Conservation (phyloP, 164 flowering plant species). For the Vitis amurensis region DNA sequence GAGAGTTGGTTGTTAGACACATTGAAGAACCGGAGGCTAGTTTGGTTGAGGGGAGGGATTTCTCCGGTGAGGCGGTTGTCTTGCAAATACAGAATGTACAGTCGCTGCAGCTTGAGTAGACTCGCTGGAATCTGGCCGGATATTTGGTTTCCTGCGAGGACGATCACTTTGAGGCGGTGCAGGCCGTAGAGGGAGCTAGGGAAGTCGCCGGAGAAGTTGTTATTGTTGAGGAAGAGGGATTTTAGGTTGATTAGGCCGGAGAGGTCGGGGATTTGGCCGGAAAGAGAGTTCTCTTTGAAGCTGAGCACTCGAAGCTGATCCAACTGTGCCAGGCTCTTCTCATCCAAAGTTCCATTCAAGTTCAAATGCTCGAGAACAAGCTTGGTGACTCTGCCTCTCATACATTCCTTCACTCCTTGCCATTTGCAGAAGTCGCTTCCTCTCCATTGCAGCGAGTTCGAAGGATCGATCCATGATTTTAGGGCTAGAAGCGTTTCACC, state of each 20-base stretch:
- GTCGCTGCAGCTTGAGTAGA: constrained; percentile 37
- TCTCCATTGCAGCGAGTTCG: constrained; percentile 43
- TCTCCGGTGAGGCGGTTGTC: constrained; percentile 58
- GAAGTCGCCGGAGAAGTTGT: constrained; percentile 67
- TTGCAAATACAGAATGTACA: constrained; percentile 55
- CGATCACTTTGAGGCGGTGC: constrained; percentile 67
- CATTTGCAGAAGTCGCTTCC: constrained; percentile 52
- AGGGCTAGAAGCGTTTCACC: constrained; percentile 45
- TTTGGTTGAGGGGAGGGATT: constrained; percentile 70
- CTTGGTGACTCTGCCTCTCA: constrained; percentile 66
- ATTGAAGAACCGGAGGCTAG: constrained; percentile 63
- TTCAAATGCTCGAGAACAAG: constrained; percentile 64
- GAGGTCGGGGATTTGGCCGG: constrained; percentile 69
- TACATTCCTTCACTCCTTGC: constrained; percentile 73
- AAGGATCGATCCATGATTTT: constrained; percentile 49
- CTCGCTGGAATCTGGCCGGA: constrained; percentile 66
- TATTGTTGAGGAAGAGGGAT: constrained; percentile 61
- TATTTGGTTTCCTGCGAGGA: constrained; percentile 54
- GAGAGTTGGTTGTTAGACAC: constrained; percentile 73
- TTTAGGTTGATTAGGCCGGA: constrained; percentile 72
- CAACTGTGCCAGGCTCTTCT: constrained; percentile 42
- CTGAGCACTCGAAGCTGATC: constrained; percentile 85
- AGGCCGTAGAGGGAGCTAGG: constrained; percentile 59
- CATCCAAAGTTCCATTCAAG: constrained; percentile 56
- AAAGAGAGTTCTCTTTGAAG: constrained; percentile 69